Conservation (phyloP, 2,329 filamentous ascomycete species). For the Colletotrichum musae region DNA sequence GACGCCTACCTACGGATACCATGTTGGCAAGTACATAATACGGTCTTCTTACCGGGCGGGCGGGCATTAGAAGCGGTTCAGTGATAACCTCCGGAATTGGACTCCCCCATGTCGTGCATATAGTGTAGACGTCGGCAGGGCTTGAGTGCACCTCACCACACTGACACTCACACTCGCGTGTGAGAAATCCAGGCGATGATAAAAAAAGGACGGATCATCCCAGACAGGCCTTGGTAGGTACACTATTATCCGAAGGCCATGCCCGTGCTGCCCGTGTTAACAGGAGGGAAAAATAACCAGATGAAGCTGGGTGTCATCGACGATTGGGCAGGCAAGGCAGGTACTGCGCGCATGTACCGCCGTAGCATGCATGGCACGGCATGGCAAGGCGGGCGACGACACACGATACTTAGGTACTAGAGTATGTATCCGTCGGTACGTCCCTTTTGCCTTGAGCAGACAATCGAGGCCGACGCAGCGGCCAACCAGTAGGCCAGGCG, state of each 20-base stretch:
- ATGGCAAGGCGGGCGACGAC: neutral
- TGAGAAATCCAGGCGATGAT: slow-evolving; percentile 10
- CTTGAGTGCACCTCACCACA: slow-evolving; percentile 4
- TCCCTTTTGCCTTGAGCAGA: slow-evolving; percentile 3
- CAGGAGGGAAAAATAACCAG: neutral
- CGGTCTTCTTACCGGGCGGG: neutral
- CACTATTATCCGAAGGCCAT: slow-evolving; percentile 1
- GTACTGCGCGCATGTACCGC: neutral
- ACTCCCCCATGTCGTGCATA: slow-evolving; percentile 38
- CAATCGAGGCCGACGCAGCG: neutral
- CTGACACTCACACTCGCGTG: neutral
- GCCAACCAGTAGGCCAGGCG: neutral
- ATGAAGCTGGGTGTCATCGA: slow-evolving; percentile 18
- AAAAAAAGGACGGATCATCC: slow-evolving; percentile 2
- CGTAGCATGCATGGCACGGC: neutral
- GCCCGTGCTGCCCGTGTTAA: neutral
- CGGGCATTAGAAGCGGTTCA: slow-evolving; percentile 10
- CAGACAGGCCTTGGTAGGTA: neutral
- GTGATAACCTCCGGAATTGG: slow-evolving; percentile 29
- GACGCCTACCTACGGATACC: too few species aligned
- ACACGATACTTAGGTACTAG: neutral
- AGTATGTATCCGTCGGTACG: neutral
- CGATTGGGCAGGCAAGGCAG: slow-evolving; percentile 9
- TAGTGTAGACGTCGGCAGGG: slow-evolving; percentile 20
- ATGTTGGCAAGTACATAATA: neutral